Evolutionary conservation across 805 yeast species (phyloP).

Genomic region (Saccharomycopsis selenospora): DNA sequence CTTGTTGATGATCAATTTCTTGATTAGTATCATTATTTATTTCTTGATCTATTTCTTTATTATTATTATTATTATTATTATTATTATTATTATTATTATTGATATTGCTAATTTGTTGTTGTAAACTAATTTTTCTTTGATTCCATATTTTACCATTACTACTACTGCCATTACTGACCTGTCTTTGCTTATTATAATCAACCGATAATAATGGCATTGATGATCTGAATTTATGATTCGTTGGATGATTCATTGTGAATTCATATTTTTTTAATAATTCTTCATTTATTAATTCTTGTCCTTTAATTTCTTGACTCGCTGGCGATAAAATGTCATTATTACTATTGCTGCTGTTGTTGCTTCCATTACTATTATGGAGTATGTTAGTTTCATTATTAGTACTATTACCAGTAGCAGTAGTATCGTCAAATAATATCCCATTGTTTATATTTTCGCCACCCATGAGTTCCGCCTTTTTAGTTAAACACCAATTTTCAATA

Average conservation of each 20-base stretch:
- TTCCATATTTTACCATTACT: not conserved
- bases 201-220: slow-evolving; percentile 8
- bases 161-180: not conserved
- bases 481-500: slow-evolving; percentile 46
- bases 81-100: not conserved
- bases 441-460: slow-evolving; percentile 21
- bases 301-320: not conserved
- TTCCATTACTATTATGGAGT: not conserved
- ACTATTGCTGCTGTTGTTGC: not conserved
- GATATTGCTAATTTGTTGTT: too few species aligned
- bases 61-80: not conserved
- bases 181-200: slow-evolving; percentile 4
- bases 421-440: slow-evolving; percentile 8
- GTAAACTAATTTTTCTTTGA: too few species aligned
- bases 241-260: slow-evolving; percentile 10
- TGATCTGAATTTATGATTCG: slow-evolving; percentile 10
- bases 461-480: slow-evolving; percentile 38
- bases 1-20: too few species aligned
- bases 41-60: not conserved
- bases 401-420: not conserved
- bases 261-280: not conserved
- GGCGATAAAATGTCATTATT: not conserved
- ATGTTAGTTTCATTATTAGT: not conserved
- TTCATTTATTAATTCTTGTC: not conserved
- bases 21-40: slow-evolving; percentile 1